Base-by-base conservation (phyloP, 2,329 filamentous ascomycete genomes). In the Epichloe gansuensis region DNA sequence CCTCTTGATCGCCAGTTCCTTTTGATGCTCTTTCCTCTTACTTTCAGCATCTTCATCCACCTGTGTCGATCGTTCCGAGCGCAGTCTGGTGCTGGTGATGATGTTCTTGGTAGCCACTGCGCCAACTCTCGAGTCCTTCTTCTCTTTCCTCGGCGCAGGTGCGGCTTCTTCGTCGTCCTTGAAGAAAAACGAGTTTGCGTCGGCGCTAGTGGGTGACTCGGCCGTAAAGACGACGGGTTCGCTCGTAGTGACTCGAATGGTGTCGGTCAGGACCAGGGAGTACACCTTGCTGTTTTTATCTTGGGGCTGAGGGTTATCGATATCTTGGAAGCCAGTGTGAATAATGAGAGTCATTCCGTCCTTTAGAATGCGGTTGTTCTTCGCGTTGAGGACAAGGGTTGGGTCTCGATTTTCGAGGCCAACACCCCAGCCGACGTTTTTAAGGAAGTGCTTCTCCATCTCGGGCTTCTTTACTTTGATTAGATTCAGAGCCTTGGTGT, bases 171-270 rank as follows among this genome's bases (percentile, higher is more conserved):
- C 89, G 55, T 95, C 89, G 59, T 97, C 91, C 64, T 95, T 95
- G 75, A 98, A 98, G 71, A 96, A 97, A 74, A 98, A 98, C 0
- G 91, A 95, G 40, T 91, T 91, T 4, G 89, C 89, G 62, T 97
- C 93, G 54, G 95, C 81, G 63, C 95, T 91, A 31, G 87, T 87
- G 2, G 90, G 84, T 0, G 91, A 90, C 64, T 96, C 90, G 54
- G 89, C 89, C 17, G 93, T 98, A 70, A 98, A 97, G 31, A 96
- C 82, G 35, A 89, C 84, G 0, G 85, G 80, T 49, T 95, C 89
- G n/a, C 72, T 72, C 5, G 80, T 74, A 11, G 85, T 87, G 48
- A 96, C 89, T 60, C 93, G 88, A 44, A 98, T 84, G 0, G 94
- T 98, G 68, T 98, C 93, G 2, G 87, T 90, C 46, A 98, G 80